Percentiles rank a stretch among this genome's conserved stretches.
Evolutionary conservation across 2,329 filamentous ascomycete genomes (phyloP).

Genomic region (Phialophora macrospora): DNA sequence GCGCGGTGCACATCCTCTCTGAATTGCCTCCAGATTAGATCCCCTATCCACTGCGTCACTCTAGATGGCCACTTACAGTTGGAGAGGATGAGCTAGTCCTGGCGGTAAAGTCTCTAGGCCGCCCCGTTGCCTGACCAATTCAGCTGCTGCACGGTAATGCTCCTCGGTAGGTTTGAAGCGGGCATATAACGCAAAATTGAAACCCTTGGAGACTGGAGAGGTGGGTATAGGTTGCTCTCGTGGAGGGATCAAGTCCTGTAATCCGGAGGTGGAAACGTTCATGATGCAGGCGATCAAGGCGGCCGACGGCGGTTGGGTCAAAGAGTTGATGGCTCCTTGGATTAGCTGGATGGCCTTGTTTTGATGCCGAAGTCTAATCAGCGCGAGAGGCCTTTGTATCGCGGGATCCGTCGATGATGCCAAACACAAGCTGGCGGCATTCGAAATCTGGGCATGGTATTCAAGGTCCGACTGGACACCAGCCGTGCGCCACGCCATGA

Average conservation of each 20-base stretch:
- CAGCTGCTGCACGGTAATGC: constrained; percentile 11
- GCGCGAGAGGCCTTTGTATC: not conserved
- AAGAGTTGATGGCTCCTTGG: not conserved
- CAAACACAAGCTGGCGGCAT: constrained; percentile 15
- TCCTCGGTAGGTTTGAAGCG: constrained; percentile 7
- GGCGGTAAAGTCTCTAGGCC: constrained; percentile 15
- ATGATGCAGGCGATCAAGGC: constrained; percentile 15
- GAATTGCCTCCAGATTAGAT: not conserved
- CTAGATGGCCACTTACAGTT: constrained; percentile 13
- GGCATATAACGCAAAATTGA: constrained; percentile 13
- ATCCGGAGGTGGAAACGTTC: constrained; percentile 13
- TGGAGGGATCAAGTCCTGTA: not conserved
- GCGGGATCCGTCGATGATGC: constrained; percentile 2
- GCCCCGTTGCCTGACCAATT: constrained; percentile 11
- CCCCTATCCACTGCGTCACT: not conserved
- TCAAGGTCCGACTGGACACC: constrained; percentile 3
- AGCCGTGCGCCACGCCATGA: constrained; percentile 6
- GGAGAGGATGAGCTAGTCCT: constrained; percentile 11
- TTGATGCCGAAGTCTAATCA: constrained; percentile 9
- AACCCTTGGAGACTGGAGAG: constrained; percentile 15
- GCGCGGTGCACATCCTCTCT: not conserved
- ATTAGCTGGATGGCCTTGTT: constrained; percentile 7
- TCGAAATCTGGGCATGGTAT: constrained; percentile 12
- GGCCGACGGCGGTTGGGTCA: constrained; percentile 6
- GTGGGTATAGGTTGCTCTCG: not conserved